Conservation (phyloP, 352 stramenopile genomes). For the Globisporangium sylvaticum region DNA sequence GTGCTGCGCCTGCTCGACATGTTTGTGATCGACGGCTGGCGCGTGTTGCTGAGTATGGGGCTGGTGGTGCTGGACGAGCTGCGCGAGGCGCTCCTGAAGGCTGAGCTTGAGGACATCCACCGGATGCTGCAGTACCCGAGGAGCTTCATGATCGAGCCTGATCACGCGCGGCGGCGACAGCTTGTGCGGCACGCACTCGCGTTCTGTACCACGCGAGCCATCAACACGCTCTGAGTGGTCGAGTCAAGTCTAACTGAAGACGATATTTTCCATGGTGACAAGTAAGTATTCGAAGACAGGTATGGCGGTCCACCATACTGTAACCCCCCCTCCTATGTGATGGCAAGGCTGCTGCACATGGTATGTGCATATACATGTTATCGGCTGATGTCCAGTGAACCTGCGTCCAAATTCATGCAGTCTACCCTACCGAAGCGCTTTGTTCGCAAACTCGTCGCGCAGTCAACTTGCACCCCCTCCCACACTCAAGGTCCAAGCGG, state of each 20-base stretch:
- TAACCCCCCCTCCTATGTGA: too few species aligned
- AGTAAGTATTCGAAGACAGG: background rate
- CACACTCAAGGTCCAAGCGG: too few species aligned
- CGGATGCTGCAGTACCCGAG: slow-evolving; percentile 63
- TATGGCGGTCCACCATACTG: background rate
- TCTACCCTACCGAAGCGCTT: too few species aligned
- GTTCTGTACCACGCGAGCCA: slow-evolving; percentile 57
- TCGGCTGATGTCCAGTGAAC: too few species aligned
- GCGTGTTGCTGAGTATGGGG: slow-evolving; percentile 74
- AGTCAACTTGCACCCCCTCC: too few species aligned
- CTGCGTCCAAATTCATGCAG: too few species aligned
- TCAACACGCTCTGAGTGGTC: slow-evolving; percentile 25
- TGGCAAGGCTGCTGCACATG: too few species aligned
- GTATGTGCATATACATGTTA: too few species aligned
- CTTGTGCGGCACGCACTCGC: slow-evolving; percentile 56
- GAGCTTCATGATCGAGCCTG: slow-evolving; percentile 42
- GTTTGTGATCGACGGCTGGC: slow-evolving; percentile 78
- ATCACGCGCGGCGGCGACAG: slow-evolving; percentile 34
- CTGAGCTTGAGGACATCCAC: slow-evolving; percentile 69
- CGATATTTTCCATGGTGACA: background rate
- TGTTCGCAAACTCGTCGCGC: too few species aligned
- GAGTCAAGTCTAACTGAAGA: background rate
- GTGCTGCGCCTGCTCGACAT: slow-evolving; percentile 72
- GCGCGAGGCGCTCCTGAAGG: slow-evolving; percentile 38
- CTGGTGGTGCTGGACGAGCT: slow-evolving; percentile 77